Base-by-base conservation (phyloP, 805 yeast genomes). In the Dipodascus albidus region DNA sequence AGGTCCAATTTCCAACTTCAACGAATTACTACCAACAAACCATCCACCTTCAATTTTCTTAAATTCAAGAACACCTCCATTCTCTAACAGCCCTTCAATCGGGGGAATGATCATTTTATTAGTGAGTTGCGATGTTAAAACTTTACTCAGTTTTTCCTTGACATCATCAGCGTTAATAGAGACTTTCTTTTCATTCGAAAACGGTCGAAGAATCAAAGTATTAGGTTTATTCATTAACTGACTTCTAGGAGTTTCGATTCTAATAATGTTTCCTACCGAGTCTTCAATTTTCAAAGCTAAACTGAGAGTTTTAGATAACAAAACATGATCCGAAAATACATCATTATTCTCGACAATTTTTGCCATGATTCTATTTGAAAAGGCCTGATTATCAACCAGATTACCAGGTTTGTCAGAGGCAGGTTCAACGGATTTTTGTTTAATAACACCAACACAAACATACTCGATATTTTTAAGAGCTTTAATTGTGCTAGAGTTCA, bases 51-150 rank as follows among this genome's bases (percentile, higher is more conserved):
- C 76, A 1, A 64, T 55, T 49, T 68, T 69, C 51, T 76, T 78
- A 58, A 82, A 71, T 52, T 74, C 78, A 23, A 85, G 51, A 3
- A 78, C 52, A 0, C 85, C 90, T 14, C 95, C 93, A 47, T 70
- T 57, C 0, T 86, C 83, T 19, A 84, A 63, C 3, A 65, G 20
- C 0, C 68, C 57, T 0, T 64, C 63, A 1, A 78, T 73, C 1
- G 78, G 65, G 1, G 90, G 88, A 1, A 85, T 58, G 56, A 76
- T 78, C 52, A 74, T 62, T 23, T 69, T 70, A 55, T 77, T 76
- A 0, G 89, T 77, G 44, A 61, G 21, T 3, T 69, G 68, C 2
- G 60, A 58, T 9, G 49, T 51, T 2, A 63, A 48, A 0, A 52
- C 20, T 17, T 54, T 57, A 53, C 50, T 56, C 50, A 47, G 53